Evolutionary conservation across 2,329 filamentous ascomycete genomes (phyloP), one percentile per base, ranked within the genome.

Genomic region (Curvularia spicifera): DNA sequence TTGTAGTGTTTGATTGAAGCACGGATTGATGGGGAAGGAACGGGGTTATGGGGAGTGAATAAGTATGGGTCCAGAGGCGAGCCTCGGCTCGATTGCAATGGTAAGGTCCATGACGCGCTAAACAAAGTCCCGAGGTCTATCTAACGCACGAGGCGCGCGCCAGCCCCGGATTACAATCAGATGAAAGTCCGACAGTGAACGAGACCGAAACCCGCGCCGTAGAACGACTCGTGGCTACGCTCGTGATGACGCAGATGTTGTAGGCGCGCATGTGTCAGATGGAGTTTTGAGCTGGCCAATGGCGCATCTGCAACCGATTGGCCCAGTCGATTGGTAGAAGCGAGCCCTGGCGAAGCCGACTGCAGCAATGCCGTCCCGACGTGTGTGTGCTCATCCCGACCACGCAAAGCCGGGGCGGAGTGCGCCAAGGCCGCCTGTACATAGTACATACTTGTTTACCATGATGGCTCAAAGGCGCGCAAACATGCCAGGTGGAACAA

Each of bases 71-170:
- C 47, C 45, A 47, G 55, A 63, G 39, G 50, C 24, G 45, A 37
- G 56, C 65, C 70, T 70, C 68, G 70, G 70, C 65, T 66, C 48
- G 60, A 66, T 60, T 48, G 61, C 50, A 52, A 54, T 58, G n/a
- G 29, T 18, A 46, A 51, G 44, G 45, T 40, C 29, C 43, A 60
- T 55, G 45, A 51, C 52, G 61, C 67, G 63, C 67, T 71, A 70
- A 59, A 56, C 51, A 33, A 58, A 64, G 52, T 66, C 53, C 70
- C 68, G 70, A 71, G 67, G 68, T 63, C 42, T 47, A 43, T 15
- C 45, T 26, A 28, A 18, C 29, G 47, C 47, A 50, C 47, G 35
- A 50, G 35, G 37, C 45, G 26, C 53, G 50, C 40, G 50, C 44
- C 40, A 52, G 50, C n/a, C 35, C 37, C 37, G 39, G n/a, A 28